Conservation (phyloP, 2,329 filamentous ascomycete species). For the Fusarium albosuccineum region DNA sequence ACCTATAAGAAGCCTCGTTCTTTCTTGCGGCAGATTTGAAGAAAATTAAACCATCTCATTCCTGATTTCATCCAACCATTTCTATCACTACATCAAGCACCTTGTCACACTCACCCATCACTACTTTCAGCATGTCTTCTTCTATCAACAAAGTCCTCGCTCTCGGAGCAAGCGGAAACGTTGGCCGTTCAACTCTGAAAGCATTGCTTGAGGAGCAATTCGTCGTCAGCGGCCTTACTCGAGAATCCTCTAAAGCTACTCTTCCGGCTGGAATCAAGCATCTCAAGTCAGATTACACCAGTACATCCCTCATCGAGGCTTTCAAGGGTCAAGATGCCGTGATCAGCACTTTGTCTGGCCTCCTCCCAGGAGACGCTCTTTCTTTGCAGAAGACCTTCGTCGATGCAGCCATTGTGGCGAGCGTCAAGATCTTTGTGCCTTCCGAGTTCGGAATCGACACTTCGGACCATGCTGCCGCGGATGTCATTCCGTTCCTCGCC, state of each 20-base stretch:
- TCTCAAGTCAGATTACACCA: constrained; percentile 11
- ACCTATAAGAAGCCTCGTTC: too few species aligned
- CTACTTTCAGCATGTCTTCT: neutral
- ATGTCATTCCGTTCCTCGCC: constrained; percentile 9
- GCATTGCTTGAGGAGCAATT: constrained; percentile 10
- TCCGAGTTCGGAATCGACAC: neutral
- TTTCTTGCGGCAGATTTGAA: too few species aligned
- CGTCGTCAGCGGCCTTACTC: constrained; percentile 12
- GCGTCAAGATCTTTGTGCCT: neutral
- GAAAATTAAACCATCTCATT: too few species aligned
- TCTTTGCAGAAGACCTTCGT: constrained; percentile 6
- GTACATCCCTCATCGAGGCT: neutral
- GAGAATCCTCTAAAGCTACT: constrained; percentile 1
- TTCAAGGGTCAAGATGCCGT: neutral
- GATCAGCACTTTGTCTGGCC: neutral
- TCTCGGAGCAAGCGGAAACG: constrained; percentile 18
- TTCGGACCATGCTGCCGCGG: neutral
- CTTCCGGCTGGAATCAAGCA: neutral
- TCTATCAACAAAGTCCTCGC: constrained; percentile 7
- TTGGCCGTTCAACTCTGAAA: constrained; percentile 12
- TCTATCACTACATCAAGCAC: neutral
- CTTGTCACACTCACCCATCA: too few species aligned
- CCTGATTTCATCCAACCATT: too few species aligned
- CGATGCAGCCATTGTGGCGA: constrained; percentile 3
- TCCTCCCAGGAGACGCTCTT: neutral